Base-by-base conservation (phyloP, 257 asterid species). In the Oldenlandia corymbosa region DNA sequence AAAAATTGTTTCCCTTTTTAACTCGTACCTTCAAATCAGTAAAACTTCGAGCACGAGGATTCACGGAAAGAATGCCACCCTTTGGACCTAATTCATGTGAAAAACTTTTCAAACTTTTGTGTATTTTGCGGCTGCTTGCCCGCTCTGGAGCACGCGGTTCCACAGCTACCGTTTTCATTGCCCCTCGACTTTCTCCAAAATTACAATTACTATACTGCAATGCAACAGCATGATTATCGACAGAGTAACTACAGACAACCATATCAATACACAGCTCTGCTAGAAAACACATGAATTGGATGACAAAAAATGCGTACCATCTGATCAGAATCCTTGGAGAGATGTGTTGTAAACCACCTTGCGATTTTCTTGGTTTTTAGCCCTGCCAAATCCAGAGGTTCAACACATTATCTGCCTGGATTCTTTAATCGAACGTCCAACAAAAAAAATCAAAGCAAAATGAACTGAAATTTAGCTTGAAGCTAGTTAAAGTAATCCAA, bases 11-110 rank as follows among this genome's bases (percentile, higher is more conserved):
- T 37, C 26, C 24, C n/a, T n/a, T 36, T 64, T 41, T 30, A 18
- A 77, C 48, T 39, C 47, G 37, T 83, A 88, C 97, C 97, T 92
- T 85, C 77, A 92, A 73, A 79, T 89, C 88, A 66, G 76, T 73
- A 69, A 62, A 85, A 82, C 97, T 89, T 75, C 81, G 96, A 73
- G 99, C 84, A 75, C 95, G 84, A 30, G 89, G 83, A 57, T 79
- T 83, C 67, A 78, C 60, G 56, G 86, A 72, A 60, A 74, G 93
- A 62, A 85, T 78, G 58, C 97, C 90, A 71, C 91, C 91, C 67
- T 73, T 89, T 60, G 88, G 90, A 68, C 90, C 91, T 83, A 92
- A 79, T 80, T 89, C 97, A 64, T 92, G 99, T 43, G 99, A 92
- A 81, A 87, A 92, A 65, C 99, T 92, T 78, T 92, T 92, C 64